Conservation (phyloP, 1,139 yeast species). For the Lodderomyces parapsilosis region DNA sequence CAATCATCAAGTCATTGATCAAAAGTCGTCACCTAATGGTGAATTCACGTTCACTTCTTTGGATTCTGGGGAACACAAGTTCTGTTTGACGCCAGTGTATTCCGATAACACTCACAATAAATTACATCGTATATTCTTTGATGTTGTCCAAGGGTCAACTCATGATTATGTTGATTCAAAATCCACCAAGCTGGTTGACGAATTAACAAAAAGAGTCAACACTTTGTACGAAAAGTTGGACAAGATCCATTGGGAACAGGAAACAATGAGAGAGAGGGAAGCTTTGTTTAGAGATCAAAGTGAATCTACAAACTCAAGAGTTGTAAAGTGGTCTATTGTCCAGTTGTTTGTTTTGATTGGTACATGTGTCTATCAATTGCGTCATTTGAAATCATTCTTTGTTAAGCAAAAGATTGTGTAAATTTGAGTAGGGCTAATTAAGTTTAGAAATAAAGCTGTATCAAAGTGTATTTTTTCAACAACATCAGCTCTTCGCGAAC, state of each 20-base stretch:
- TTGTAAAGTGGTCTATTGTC: conserved; percentile 46
- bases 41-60: conserved; percentile 44
- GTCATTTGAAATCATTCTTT: conserved; percentile 51
- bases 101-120: conserved; percentile 33
- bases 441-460: too few species aligned
- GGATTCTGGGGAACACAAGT: conserved; percentile 49
- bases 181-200: conserved; percentile 43
- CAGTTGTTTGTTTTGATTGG: conserved; percentile 48
- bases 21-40: conserved; percentile 38
- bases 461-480: neutral
- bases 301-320: conserved; percentile 47
- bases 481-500: neutral
- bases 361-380: conserved; percentile 49
- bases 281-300: conserved; percentile 48
- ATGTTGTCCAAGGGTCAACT: conserved; percentile 47
- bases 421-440: conserved; percentile 7
- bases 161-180: conserved; percentile 50
- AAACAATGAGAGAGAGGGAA: conserved; percentile 47
- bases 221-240: conserved; percentile 42
- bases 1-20: conserved; percentile 43
- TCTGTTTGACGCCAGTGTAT: conserved; percentile 46
- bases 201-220: conserved; percentile 40
- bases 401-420: conserved; percentile 52
- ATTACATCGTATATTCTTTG: conserved; percentile 45
- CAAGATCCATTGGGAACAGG: conserved; percentile 48